These are phyloP conservation scores for Raffaelea ambrosiae DNA, from an alignment of 2,329 filamentous ascomycete genomes.

Conservation along the genomic window DNA sequence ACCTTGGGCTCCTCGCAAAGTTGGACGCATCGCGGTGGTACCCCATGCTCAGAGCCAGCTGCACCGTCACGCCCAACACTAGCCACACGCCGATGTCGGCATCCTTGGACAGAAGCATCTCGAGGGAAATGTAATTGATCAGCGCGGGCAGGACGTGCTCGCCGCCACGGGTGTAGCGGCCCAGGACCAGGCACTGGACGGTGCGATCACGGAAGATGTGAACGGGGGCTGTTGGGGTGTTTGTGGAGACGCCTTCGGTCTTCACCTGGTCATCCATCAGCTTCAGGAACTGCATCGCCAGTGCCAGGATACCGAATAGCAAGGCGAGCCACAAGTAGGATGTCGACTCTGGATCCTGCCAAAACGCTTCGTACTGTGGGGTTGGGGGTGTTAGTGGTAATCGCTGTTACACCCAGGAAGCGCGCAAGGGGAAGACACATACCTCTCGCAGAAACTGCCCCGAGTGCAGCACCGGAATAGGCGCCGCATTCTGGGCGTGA, in stretches of 20 bases:
- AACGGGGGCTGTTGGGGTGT: constrained; percentile 3
- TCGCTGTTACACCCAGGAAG: too few species aligned
- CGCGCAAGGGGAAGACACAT: too few species aligned
- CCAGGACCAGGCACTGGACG: constrained; percentile 27
- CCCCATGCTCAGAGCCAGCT: constrained; percentile 28
- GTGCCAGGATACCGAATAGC: constrained; percentile 35
- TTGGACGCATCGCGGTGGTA: constrained; percentile 34
- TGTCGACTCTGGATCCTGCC: constrained; percentile 25
- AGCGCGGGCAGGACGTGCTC: constrained; percentile 31
- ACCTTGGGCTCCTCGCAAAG: too few species aligned
- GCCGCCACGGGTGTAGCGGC: constrained; percentile 32
- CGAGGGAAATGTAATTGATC: constrained; percentile 24
- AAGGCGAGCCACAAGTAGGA: constrained; percentile 37
- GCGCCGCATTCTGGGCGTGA: constrained; percentile 20
- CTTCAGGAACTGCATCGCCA: constrained; percentile 21
- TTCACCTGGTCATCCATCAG: too few species aligned
- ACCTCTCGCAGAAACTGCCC: constrained; percentile 22
- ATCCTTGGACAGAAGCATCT: constrained; percentile 21
- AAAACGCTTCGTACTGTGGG: constrained; percentile 33
- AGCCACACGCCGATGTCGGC: constrained; percentile 25
- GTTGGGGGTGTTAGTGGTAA: not conserved
- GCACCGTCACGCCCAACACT: constrained; percentile 23
- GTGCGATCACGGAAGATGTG: constrained; percentile 20
- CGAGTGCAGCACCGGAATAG: constrained; percentile 19
- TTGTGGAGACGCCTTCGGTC: constrained; percentile 4